Conservation (phyloP, 768 basidiomycete genomes). For the Kwoniella newhampshirensis region DNA sequence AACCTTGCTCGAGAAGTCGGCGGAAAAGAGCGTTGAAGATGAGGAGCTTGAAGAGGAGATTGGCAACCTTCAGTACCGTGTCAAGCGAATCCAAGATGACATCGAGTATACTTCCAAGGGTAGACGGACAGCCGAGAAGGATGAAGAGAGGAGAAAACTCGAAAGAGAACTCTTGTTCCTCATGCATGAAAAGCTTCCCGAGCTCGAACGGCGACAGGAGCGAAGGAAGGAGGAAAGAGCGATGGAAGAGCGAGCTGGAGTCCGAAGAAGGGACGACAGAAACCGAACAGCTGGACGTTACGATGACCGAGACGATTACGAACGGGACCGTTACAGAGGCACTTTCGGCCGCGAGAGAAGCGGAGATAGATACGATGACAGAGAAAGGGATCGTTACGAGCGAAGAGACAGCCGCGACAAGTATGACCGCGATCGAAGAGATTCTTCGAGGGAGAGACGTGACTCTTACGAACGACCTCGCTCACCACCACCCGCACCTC, state of each 20-base stretch:
- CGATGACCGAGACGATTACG: constrained; percentile 22
- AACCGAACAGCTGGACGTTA: constrained; percentile 67
- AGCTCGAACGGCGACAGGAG: constrained; percentile 80
- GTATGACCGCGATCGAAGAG: constrained; percentile 54
- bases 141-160: constrained; percentile 78
- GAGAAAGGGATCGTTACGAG: constrained; percentile 55
- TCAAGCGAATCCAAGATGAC: constrained; percentile 84
- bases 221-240: constrained; percentile 73
- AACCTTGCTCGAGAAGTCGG: constrained; percentile 71
- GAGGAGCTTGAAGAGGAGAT: constrained; percentile 89
- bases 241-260: constrained; percentile 74
- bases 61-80: constrained; percentile 77
- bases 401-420: constrained; percentile 48
- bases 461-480: constrained; percentile 55
- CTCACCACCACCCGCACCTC: constrained; percentile 55
- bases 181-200: constrained; percentile 87
- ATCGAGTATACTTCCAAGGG: constrained; percentile 81
- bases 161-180: constrained; percentile 83
- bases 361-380: constrained; percentile 49
- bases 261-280: constrained; percentile 73
- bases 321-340: constrained; percentile 23
- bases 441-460: constrained; percentile 54
- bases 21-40: constrained; percentile 75
- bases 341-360: constrained; percentile 31
- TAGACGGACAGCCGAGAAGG: constrained; percentile 68